Base-by-base conservation (phyloP, 306 rosid genomes). In the Carpinus viminea region DNA sequence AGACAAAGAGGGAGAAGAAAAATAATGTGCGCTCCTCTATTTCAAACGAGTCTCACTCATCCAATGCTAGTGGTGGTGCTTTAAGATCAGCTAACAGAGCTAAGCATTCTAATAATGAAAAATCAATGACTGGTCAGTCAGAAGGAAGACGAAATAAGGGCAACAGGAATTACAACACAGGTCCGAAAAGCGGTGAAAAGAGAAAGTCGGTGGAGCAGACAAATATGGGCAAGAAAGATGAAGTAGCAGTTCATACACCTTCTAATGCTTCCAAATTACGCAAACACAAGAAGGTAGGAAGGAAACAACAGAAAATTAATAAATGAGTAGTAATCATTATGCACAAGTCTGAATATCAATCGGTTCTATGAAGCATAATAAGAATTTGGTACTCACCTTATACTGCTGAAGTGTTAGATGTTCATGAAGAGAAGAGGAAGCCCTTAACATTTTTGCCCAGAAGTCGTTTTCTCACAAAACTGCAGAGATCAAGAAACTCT, bases 1-100 rank as follows among this genome's bases (percentile, higher is more conserved):
- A 82, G 76, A 88, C 87, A 65, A 89, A 84, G 84, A 28, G 87
- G 81, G 87, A 69, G 59, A 79, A 81, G 48, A 85, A 79, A 77
- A 57, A 55, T 72, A 76, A 73, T 57, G 56, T 69, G 4, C 26
- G 8, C 78, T 26, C 60, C 74, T 73, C 74, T 4, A 74, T 83
- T 36, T 36, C 70, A 66, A 80, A 59, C 20, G 75, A 81, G 50
- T 64, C 70, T 8, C 20, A 11, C n/a, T 45, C 74, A 65, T 81
- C 82, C 61, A 36, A 74, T 34, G 70, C 62, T 55, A 80, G 68
- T 70, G 81, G 83, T 21, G 54, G 59, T 57, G 86, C 82, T 47
- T 74, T 41, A 46, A 87, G 80, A 68, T 65, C 41, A 24, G 62
- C 60, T 65, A 84, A 75, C 68, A 89, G 84, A 75, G 79, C 65